Evolutionary conservation across 805 yeast species (phyloP).

Genomic region (Suhomyces xylopsoci): DNA sequence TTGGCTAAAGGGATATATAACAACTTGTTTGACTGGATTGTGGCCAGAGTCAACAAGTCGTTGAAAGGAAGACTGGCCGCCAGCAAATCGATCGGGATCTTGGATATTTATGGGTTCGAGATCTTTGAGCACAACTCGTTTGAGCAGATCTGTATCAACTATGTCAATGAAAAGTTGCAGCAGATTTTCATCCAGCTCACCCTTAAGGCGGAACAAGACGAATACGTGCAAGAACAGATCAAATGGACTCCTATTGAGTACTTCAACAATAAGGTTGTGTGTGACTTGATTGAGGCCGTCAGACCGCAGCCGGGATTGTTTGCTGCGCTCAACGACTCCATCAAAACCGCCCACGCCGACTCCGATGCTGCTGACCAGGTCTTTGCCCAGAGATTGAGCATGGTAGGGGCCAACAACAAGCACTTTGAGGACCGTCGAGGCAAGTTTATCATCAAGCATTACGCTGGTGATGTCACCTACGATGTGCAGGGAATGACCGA

Average conservation of each 20-base stretch:
- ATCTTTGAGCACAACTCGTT: constrained; percentile 93
- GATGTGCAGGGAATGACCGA: constrained; percentile 90
- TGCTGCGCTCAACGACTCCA: constrained; percentile 94
- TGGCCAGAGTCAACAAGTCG: constrained; percentile 81
- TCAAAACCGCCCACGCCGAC: constrained; percentile 98
- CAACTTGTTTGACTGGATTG: constrained; percentile 95
- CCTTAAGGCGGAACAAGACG: constrained; percentile 95
- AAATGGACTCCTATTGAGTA: constrained; percentile 97
- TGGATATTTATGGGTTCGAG: constrained; percentile 95
- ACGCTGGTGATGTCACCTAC: constrained; percentile 97
- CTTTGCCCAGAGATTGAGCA: constrained; percentile 84
- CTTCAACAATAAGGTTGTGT: constrained; percentile 93
- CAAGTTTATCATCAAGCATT: constrained; percentile 89
- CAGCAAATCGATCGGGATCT: constrained; percentile 79
- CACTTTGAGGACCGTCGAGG: constrained; percentile 87
- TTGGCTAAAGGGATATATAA: constrained; percentile 91
- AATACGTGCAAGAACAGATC: constrained; percentile 90
- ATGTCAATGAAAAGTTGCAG: constrained; percentile 92
- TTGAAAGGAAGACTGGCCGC: constrained; percentile 47
- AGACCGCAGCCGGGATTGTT: constrained; percentile 92
- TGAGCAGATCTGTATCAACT: constrained; percentile 93
- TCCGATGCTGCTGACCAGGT: constrained; percentile 95
- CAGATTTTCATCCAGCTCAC: constrained; percentile 96
- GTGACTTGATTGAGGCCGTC: constrained; percentile 90
- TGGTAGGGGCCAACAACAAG: constrained; percentile 71